phyloP scores from a whole-genome alignment of 495 filamentous ascomycete genomes.

The Cercophora scortea region DNA sequence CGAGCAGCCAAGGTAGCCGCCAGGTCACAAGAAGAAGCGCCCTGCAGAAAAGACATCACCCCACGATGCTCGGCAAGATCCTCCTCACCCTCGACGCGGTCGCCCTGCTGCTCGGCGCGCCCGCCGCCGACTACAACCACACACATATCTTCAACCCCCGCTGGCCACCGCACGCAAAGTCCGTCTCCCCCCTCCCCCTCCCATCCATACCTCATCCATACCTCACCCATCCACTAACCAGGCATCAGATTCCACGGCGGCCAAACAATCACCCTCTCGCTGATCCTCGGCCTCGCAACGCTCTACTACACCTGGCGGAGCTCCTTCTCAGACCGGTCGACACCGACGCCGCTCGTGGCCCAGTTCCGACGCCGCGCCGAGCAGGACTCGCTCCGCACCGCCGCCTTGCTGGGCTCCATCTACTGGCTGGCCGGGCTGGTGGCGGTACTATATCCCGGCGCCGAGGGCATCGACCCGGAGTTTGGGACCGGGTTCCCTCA shows the following conservation, averaged over 20 bases:
- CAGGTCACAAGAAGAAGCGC: too few species aligned
- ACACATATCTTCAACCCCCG: constrained; percentile 49
- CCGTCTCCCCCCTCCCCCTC: background rate
- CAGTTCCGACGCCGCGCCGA: constrained; percentile 5
- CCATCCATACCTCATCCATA: background rate
- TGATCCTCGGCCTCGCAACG: constrained; percentile 35
- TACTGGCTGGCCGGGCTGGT: constrained; percentile 45
- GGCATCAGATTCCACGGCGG: constrained; percentile 43
- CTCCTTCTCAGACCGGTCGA: constrained; percentile 1
- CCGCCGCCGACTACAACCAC: constrained; percentile 40
- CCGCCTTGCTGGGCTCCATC: constrained; percentile 37
- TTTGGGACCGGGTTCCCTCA: constrained; percentile 47
- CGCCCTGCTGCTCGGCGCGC: constrained; percentile 31
- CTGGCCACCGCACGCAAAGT: constrained; percentile 50
- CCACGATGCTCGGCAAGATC: constrained; percentile 31
- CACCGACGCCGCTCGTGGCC: constrained; percentile 10
- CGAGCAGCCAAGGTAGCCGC: too few species aligned
- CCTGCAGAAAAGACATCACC: background rate
- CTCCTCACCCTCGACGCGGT: constrained; percentile 38
- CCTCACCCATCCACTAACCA: background rate
- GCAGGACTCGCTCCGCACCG: constrained; percentile 26
- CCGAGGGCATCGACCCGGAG: constrained; percentile 45
- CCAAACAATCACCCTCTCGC: constrained; percentile 45
- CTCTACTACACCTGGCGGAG: constrained; percentile 41
- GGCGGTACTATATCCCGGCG: constrained; percentile 42